Base-by-base conservation (phyloP, 495 filamentous ascomycete species). In the Venustampulla echinocandica region DNA sequence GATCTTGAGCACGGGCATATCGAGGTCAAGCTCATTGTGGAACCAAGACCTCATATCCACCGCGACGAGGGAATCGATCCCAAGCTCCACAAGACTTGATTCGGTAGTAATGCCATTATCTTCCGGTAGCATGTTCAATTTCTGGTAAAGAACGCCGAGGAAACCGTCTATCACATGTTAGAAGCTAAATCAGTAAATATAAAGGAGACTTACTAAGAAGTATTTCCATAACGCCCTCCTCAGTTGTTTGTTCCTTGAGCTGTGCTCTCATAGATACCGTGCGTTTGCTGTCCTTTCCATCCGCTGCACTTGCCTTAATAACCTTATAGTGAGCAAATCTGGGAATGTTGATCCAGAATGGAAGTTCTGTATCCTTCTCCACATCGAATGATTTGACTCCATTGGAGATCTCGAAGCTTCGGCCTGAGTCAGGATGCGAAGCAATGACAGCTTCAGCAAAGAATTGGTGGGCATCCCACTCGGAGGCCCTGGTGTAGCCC, bases 391-490 rank as follows among this genome's bases (percentile, higher is more conserved):
- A 6, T 19, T 40, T 23, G 20, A 9, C 9, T 10, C 37, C 37
- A 19, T 20, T 40, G 20, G 4, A 5, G 17, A 40, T 43, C 21
- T 27, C 40, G 21, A 30, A 30, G 21, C 22, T 23, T 15, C 17
- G 37, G 40, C 24, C 17, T 6, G 20, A 21, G 24, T 22, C 44
- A 0, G 65, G 62, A 36, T 49, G 53, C n/a, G 67, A 64, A 0
- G 66, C 61, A 17, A 61, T 45, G 15, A 82, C 66, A 15, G 75
- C 73, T 53, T 82, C 77, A 9, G 75, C 65, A 50, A 84, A 80
- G 51, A 78, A 68, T 46, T 80, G 74, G 25, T 77, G 75, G 38
- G 80, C 60, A 44, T 82, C 76, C 4, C 65, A 64, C 52, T 83
- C 79, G 1, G 76, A 79, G 42, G 81, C 71, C 46, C 65, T 71